Percentiles rank a stretch among this genome's conserved stretches.
Evolutionary conservation across 1,284 basidiomycete species (phyloP).

Genomic region (Leccinum fallax): DNA sequence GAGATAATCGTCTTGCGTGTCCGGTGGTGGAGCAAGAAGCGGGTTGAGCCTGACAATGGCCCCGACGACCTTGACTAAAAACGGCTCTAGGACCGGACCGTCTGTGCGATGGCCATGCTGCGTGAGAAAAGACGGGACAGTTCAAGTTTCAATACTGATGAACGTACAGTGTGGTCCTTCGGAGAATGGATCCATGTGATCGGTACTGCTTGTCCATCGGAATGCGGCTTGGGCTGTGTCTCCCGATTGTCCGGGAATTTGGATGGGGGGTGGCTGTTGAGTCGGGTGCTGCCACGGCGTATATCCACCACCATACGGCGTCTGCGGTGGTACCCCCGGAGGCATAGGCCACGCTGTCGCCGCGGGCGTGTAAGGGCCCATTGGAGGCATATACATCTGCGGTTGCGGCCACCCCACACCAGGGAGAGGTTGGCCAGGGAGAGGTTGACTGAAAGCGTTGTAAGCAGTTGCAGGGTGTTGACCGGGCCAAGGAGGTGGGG

Average conservation of each 20-base stretch:
- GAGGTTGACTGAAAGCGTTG: constrained; percentile 33
- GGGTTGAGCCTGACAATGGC: constrained; percentile 60
- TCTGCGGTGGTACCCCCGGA: constrained; percentile 27
- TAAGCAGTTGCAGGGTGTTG: constrained; percentile 29
- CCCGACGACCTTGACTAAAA: constrained; percentile 51
- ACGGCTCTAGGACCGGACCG: constrained; percentile 69
- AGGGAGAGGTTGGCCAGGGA: constrained; percentile 16
- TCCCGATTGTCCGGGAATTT: constrained; percentile 19
- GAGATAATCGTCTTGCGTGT: constrained; percentile 53
- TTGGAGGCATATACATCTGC: constrained; percentile 13
- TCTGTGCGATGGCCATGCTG: constrained; percentile 44
- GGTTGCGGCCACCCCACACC: constrained; percentile 21
- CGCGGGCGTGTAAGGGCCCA: constrained; percentile 31
- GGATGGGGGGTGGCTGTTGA: constrained; percentile 26
- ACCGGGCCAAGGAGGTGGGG: constrained; percentile 14
- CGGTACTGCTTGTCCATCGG: constrained; percentile 31
- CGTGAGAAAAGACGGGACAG: constrained; percentile 13
- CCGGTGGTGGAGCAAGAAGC: constrained; percentile 52
- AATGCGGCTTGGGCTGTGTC: constrained; percentile 32
- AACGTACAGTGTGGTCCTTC: constrained; percentile 36
- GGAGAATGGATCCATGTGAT: constrained; percentile 31
- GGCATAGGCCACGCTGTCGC: constrained; percentile 31
- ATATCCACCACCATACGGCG: constrained; percentile 23
- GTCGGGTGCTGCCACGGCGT: constrained; percentile 31
- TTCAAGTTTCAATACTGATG: neutral